Percentiles rank a stretch among this genome's conserved stretches.
Evolutionary conservation across 345 rosid genomes (phyloP).

Genomic region (Kandelia obovata): DNA sequence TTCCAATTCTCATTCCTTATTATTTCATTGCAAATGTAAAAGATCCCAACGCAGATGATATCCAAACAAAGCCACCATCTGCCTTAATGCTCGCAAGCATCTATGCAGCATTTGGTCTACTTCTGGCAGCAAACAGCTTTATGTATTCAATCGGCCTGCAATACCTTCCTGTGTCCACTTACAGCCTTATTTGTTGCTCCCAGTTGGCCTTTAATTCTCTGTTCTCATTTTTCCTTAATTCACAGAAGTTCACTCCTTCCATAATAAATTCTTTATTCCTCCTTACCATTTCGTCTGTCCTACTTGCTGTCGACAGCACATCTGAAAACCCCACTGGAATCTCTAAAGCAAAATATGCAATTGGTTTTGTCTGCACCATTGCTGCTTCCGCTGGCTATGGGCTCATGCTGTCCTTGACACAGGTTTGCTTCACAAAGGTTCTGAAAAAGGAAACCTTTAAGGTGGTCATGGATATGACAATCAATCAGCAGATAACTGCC

Average conservation of each 20-base stretch:
- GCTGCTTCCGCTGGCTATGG: conserved; percentile 43
- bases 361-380: conserved; percentile 50
- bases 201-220: conserved; percentile 54
- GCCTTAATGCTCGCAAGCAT: conserved; percentile 20
- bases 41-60: conserved; percentile 10
- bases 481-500: conserved; percentile 40
- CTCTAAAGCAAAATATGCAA: conserved; percentile 22
- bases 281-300: conserved; percentile 50
- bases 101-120: conserved; percentile 36
- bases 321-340: conserved; percentile 3
- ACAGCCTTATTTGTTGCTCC: conserved; percentile 39
- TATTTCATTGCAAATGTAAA: conserved; percentile 27
- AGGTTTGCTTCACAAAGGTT: conserved; percentile 42
- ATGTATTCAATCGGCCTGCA: conserved; percentile 45
- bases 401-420: conserved; percentile 35
- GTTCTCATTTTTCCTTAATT: conserved; percentile 51
- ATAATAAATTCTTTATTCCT: conserved; percentile 43
- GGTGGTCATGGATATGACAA: conserved; percentile 40
- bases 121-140: conserved; percentile 26
- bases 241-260: conserved; percentile 46
- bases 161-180: conserved; percentile 53
- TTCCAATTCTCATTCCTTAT: conserved; percentile 49
- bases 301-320: conserved; percentile 31
- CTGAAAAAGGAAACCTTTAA: conserved; percentile 33
- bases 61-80: conserved; percentile 16